Evolutionary conservation across 495 filamentous ascomycete genomes (phyloP), one percentile per base, ranked within the genome.

Genomic region (Lasiosphaeriaceae sp.): DNA sequence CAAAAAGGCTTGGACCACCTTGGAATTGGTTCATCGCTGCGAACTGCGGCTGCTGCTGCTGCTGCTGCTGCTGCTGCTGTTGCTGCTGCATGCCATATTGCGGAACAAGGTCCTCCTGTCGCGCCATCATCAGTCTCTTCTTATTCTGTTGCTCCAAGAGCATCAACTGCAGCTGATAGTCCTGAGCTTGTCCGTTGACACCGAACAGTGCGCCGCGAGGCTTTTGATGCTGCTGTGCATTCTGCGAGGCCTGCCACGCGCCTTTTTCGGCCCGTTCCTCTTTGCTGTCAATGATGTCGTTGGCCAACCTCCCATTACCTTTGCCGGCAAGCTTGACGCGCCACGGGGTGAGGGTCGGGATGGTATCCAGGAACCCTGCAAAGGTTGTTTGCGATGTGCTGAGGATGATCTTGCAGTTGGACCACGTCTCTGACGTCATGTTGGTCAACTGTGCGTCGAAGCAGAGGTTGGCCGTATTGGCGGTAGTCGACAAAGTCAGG

Each of bases 311-410:
- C 6, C 50, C 58, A 23, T 24, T 52, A 48, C 66, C 56, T 34
- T 29, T 74, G 16, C 58, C 63, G 31, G 57, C 57, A 29, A 85
- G 66, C 53, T 77, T 73, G 50, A 90, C 71, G 49, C 78, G 78
- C 87, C 87, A 90, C 0, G 83, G 73, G 7, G 77, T 65, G 54
- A 90, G 72, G 14, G 65, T 68, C 1, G 87, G 87, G 6, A 83
- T 79, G 11, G 67, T 68, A 47, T 87, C 86, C 21, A 77, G 76
- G 7, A 88, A 69, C 14, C 83, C 81, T 11, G 80, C 76, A 63
- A 85, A 88, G 6, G 77, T 77, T 7, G 86, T 82, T 65, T 89
- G 84, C 1, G 85, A 87, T 0, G 86, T 89, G 9, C 85, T 88
- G 26, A 90, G 79, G 24, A 77, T 79, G 23, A 90, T 71, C 51